Conservation (phyloP, 495 filamentous ascomycete species). For the Xylaria intraflava region DNA sequence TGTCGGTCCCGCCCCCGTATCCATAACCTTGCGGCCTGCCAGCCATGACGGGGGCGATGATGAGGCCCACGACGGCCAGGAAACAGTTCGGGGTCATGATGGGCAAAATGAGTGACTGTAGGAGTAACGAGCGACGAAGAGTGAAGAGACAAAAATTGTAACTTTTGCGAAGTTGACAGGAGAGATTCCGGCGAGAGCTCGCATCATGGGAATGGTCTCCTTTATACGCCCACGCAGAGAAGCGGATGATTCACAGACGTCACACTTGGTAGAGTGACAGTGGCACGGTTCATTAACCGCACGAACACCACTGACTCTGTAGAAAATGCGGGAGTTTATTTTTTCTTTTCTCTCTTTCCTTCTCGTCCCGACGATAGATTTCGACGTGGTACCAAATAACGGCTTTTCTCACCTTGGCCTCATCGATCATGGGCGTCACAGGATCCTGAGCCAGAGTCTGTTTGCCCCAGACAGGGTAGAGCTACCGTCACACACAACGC, state of each 20-base stretch:
- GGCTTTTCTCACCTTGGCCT: neutral
- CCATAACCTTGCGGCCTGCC: conserved; percentile 1
- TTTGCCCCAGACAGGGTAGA: neutral
- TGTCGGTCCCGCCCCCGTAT: conserved; percentile 5
- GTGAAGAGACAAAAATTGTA: neutral
- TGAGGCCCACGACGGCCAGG: neutral
- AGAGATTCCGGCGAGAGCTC: neutral
- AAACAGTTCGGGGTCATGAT: neutral
- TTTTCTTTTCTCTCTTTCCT: neutral
- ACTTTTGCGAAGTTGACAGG: neutral
- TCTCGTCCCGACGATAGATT: neutral
- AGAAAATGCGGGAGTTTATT: neutral
- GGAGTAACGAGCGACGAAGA: neutral
- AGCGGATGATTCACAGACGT: neutral
- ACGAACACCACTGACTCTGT: neutral
- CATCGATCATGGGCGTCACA: neutral
- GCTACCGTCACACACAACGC: neutral
- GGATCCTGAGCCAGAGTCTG: neutral
- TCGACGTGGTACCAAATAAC: neutral
- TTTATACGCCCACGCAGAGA: neutral
- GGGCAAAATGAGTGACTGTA: neutral
- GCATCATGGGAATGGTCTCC: neutral
- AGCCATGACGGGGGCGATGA: neutral
- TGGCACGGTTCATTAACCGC: neutral
- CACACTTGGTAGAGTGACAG: neutral